Conservation (phyloP, 1,284 basidiomycete genomes). For the Jaminaea rosea region DNA sequence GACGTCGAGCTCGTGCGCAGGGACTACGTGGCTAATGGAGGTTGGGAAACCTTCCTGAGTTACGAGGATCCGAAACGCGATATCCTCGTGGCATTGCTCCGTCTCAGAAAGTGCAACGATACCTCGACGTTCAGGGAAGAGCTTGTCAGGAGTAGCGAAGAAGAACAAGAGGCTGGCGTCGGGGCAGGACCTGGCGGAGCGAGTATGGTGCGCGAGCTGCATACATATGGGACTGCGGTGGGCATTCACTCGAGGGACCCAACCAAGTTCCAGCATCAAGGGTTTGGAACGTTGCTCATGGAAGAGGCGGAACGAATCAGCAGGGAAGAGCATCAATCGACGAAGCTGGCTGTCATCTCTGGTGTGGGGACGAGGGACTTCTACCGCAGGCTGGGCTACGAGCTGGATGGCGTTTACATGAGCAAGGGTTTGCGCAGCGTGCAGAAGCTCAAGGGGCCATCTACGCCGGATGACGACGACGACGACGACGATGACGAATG, state of each 20-base stretch:
- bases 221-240: constrained; percentile 98
- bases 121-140: constrained; percentile 95
- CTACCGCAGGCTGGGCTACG: constrained; percentile 83
- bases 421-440: too few relatives aligned
- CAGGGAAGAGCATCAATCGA: constrained; percentile 89
- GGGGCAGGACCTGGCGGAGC: too few relatives aligned
- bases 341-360: constrained; percentile 90
- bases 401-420: constrained; percentile 76
- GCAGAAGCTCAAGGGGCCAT: too few relatives aligned
- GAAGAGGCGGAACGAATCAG: constrained; percentile 98
- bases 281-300: constrained; percentile 95
- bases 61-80: constrained; percentile 97
- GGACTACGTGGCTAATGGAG: constrained; percentile 87
- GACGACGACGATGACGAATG: background rate
- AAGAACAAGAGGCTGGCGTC: too few relatives aligned
- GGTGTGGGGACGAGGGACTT: constrained; percentile 92
- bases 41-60: constrained; percentile 98
- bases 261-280: constrained; percentile 65
- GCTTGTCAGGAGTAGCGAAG: constrained; percentile 77
- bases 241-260: constrained; percentile 95
- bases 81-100: constrained; percentile 86
- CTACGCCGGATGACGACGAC: background rate
- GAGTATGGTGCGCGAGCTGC: constrained; percentile 92
- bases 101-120: constrained; percentile 86
- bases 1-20: constrained; percentile 92